Evolutionary conservation across 164 flowering plant species (phyloP), one percentile per base, ranked within the genome.

Genomic region (Houttuynia cordata): DNA sequence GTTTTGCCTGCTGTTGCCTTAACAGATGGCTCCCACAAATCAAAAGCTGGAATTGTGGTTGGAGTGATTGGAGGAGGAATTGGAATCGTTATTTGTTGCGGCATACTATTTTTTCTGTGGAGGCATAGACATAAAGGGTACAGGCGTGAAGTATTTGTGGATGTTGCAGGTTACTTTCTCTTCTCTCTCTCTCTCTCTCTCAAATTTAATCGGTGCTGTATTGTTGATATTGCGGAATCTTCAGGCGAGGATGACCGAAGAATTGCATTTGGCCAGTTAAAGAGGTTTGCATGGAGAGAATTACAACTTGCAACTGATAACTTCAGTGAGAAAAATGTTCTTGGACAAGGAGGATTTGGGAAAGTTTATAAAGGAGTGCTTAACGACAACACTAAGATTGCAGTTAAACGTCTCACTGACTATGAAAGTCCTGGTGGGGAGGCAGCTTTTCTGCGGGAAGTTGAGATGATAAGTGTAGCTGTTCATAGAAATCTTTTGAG

Each of bases 401-500:
- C 97, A 21, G 97, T 92, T 52, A 92, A 92, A 70, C 79, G 98
- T 24, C 72, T 92, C 54, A 92, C 88, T 57, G 93, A 92, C 72
- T 81, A 80, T 64, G 90, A 92, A 69, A 89, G 91, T 70, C 97
- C 98, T 19, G 94, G 96, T 34, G 96, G 96, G 49, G 98, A 89
- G 71, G 84, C 85, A 64, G 93, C 98, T 23, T 92, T 89, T 62
- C 88, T 89, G 59, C 89, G 96, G 56, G 98, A 92, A 70, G 98
- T 92, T 67, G 98, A 92, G 80, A 83, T 92, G 95, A 92, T 92
- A 66, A 84, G 98, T 70, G 91, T 92, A n/a, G 98, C 98, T 51
- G 96, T 88, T 71, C 98, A 92, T 63, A 73, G 72, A 70, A 92
- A 92, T 68, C 83, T 92, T 30, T 70, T 92, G 61, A 81, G 89